These are phyloP conservation scores for Grammothele lineata DNA, from an alignment of 768 basidiomycete species.

Conservation along the genomic window DNA sequence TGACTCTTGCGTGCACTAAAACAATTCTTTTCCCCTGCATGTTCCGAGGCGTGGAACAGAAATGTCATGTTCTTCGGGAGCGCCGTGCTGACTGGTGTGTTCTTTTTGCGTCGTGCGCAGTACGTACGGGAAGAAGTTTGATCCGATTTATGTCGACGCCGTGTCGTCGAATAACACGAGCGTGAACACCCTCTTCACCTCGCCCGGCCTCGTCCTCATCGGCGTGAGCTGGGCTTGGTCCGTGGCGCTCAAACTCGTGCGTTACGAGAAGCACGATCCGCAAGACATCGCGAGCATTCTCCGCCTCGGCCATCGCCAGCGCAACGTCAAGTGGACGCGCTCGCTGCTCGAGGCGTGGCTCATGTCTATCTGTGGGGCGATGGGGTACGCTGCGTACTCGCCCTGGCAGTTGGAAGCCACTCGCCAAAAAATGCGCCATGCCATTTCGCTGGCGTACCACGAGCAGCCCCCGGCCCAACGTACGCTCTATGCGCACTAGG, in stretches of 20 bases:
- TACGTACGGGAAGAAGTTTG: slow-evolving; percentile 32
- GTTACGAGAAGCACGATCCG: slow-evolving; percentile 60
- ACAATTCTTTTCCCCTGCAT: too few species aligned
- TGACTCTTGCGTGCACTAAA: too few species aligned
- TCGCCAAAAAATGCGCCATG: slow-evolving; percentile 49
- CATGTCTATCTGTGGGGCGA: slow-evolving; percentile 52
- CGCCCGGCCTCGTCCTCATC: slow-evolving; percentile 49
- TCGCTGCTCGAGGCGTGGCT: slow-evolving; percentile 56
- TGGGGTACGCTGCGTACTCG: slow-evolving; percentile 54
- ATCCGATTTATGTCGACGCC: slow-evolving; percentile 58
- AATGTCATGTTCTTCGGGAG: too few species aligned
- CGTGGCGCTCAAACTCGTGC: slow-evolving; percentile 66
- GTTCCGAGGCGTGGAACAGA: too few species aligned
- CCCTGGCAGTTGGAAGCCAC: slow-evolving; percentile 40
- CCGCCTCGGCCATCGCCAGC: slow-evolving; percentile 52
- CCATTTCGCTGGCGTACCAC: slow-evolving; percentile 31
- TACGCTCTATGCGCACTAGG: slow-evolving; percentile 1
- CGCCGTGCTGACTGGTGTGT: too few species aligned
- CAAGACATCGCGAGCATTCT: slow-evolving; percentile 65
- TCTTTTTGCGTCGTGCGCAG: too few species aligned
- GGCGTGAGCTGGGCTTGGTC: slow-evolving; percentile 71
- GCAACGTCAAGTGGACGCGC: slow-evolving; percentile 52
- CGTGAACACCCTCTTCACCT: slow-evolving; percentile 54
- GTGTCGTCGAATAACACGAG: slow-evolving; percentile 46
- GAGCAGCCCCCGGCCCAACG: background rate